A percentile compares a stretch with the other conserved stretches of the same genome.
Evolutionary conservation across 1,139 yeast species (phyloP).

Genomic region (Geotrichum fermentans): DNA sequence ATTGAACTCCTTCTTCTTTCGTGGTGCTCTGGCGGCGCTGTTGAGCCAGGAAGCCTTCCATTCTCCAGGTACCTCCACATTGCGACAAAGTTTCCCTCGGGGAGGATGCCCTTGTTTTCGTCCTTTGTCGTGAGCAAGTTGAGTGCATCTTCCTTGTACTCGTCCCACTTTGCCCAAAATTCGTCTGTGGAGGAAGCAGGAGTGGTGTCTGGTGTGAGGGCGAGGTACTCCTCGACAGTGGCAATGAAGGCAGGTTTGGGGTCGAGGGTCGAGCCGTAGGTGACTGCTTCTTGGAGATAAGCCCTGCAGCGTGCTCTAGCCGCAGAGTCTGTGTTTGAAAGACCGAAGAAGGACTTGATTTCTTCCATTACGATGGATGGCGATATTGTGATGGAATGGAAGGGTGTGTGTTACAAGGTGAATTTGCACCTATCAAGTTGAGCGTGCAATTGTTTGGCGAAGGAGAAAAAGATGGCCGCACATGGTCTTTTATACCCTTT

Average conservation of each 20-base stretch:
- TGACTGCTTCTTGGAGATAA: constrained; percentile 10
- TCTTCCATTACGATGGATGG: constrained; percentile 10
- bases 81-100: constrained; percentile 15
- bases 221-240: constrained; percentile 8
- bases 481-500: no score
- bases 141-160: constrained; percentile 15
- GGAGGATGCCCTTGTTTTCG: constrained; percentile 3
- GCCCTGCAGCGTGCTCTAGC: constrained; percentile 12
- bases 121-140: constrained; percentile 7
- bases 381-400: background rate
- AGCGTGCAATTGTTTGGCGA: no score
- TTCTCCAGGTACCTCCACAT: constrained; percentile 16
- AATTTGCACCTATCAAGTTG: background rate
- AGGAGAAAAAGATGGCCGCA: no score
- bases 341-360: constrained; percentile 12
- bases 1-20: constrained; percentile 9
- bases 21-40: constrained; percentile 14
- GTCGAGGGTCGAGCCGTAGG: constrained; percentile 3
- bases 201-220: background rate
- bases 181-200: background rate
- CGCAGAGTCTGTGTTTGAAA: constrained; percentile 6
- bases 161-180: constrained; percentile 16
- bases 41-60: constrained; percentile 12
- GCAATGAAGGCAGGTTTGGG: constrained; percentile 12
- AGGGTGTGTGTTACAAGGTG: background rate